phyloP scores from a whole-genome alignment of 2,329 filamentous ascomycete species.

The Ampelomyces quisqualis region DNA sequence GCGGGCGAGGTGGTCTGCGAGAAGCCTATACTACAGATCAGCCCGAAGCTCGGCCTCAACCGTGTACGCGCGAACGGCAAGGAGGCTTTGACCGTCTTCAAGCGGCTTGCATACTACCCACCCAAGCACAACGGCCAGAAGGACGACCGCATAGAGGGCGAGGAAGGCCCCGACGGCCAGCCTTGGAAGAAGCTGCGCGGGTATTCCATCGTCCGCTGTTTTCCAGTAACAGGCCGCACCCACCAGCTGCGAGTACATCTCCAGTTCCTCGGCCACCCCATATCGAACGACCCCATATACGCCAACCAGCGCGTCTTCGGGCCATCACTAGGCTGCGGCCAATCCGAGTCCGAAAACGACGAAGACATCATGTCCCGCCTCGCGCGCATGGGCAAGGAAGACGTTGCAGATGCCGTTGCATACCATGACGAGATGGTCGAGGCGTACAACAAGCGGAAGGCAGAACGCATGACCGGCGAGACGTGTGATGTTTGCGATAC shows the following conservation, averaged over 20 bases:
- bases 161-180: conserved; percentile 36
- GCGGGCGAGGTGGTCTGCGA: conserved; percentile 90
- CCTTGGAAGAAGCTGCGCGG: conserved; percentile 63
- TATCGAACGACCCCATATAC: conserved; percentile 97
- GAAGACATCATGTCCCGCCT: conserved; percentile 87
- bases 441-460: conserved; percentile 83
- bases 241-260: conserved; percentile 95
- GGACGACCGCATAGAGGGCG: conserved; percentile 14
- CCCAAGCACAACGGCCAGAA: conserved; percentile 42
- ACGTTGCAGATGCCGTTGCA: conserved; percentile 84
- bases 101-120: conserved; percentile 87
- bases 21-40: conserved; percentile 90
- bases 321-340: conserved; percentile 67
- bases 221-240: conserved; percentile 89
- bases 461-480: conserved; percentile 89
- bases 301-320: conserved; percentile 93
- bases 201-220: conserved; percentile 92
- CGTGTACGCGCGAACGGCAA: conserved; percentile 93
- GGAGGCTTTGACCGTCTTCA: conserved; percentile 85
- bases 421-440: conserved; percentile 95
- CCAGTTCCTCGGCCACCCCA: conserved; percentile 91
- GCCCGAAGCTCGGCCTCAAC: conserved; percentile 91
- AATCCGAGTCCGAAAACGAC: conserved; percentile 71
- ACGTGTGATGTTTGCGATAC: conserved; percentile 80
- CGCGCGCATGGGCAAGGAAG: conserved; percentile 88